Evolutionary conservation across 23 red algal genomes (phyloP), one percentile per base, ranked within the genome.

Genomic region (Rhodosorus marinus): DNA sequence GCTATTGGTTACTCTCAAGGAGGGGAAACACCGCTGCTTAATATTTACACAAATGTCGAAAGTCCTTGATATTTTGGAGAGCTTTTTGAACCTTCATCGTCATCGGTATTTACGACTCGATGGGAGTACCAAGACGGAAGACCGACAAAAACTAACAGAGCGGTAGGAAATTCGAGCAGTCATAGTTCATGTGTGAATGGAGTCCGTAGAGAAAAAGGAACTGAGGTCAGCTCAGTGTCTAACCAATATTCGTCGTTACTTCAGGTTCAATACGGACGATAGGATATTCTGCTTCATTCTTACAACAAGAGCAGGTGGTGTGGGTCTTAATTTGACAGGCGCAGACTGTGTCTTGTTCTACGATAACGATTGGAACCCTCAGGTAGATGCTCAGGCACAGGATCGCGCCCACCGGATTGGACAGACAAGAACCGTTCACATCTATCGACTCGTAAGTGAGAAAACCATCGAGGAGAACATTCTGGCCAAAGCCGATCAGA

Each of bases 31-130:
- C 34, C 69, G 88, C 15, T 74, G 62, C 6, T 51, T 95, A 8
- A 95, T 95, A 40, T 95, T 95, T 41, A 83, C 88, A 2, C 88
- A 95, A 33, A 95, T 95, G 88, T 62, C 65, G 11, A 70, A 66
- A n/a, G 62, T 95, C 43, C 70, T 95, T 9, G 76, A 95, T 38
- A 62, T 95, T 67, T 52, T 95, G 51, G 78, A 95, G 36, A 67
- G 71, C 9, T 83, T 95, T 64, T 29, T 95, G 19, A 74, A 74
- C 43, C 40, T 95, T 47, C 77, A 84, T 51, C 50, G 54, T 31
- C 56, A 54, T 24, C 55, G 57, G 40, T 95, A 84, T 49, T 60
- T 95, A 3, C 72, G 88, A 0, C 46, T 95, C 46, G 88, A 95
- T 69, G 88, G 88, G 2, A 65, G 55, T 30, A 95, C 88, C 7